Evolutionary conservation across 345 rosid species (phyloP).

Genomic region (Acer saccharum): DNA sequence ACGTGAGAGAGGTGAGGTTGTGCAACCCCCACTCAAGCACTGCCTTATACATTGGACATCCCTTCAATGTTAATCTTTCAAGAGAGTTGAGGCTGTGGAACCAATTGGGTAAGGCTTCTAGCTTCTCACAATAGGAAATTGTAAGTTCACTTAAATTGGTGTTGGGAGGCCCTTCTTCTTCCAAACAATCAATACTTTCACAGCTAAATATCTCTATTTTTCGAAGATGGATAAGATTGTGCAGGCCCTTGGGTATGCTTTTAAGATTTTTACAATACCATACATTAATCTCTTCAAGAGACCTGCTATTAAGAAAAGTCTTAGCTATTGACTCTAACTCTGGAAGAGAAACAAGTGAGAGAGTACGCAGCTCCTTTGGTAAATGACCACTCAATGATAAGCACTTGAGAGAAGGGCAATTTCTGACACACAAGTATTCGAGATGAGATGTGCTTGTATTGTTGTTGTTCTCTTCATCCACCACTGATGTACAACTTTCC

Average conservation of each 20-base stretch:
- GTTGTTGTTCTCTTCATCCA: not conserved
- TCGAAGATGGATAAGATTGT: not conserved
- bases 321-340: too few relatives aligned
- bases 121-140: not conserved
- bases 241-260: not conserved
- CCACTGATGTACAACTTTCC: not conserved
- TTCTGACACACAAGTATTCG: not conserved
- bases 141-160: not conserved
- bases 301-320: not conserved
- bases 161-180: not conserved
- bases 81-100: constrained; percentile 17
- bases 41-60: too few relatives aligned
- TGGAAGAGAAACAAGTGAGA: too few relatives aligned
- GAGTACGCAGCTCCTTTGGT: not conserved
- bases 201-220: not conserved
- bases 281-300: not conserved
- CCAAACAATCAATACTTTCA: not conserved
- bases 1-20: not conserved
- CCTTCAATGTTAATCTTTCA: not conserved
- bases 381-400: not conserved
- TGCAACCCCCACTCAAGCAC: too few relatives aligned
- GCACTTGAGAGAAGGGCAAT: too few relatives aligned
- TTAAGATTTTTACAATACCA: accelerated
- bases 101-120: not conserved
- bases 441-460: constrained; percentile 5